These are phyloP conservation scores for Pestalotiopsis sp. DNA, from an alignment of 2,329 filamentous ascomycete genomes.

Conservation along the genomic window DNA sequence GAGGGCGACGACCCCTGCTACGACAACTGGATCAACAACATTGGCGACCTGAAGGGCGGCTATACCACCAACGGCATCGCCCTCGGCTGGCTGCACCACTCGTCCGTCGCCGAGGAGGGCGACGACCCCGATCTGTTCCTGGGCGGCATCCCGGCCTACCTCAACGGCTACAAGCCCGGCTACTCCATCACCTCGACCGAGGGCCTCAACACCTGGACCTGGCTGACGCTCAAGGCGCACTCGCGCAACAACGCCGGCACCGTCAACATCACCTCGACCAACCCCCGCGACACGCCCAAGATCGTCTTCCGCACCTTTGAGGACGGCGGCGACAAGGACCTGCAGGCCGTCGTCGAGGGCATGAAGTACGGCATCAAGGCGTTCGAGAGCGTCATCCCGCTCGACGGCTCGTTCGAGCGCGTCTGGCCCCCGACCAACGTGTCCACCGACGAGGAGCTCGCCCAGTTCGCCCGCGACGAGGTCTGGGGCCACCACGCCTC, in stretches of 20 bases:
- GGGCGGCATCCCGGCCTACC: conserved; percentile 56
- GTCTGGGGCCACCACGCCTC: conserved; percentile 34
- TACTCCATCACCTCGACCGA: conserved; percentile 48
- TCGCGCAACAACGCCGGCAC: conserved; percentile 43
- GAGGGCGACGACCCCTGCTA: conserved; percentile 31
- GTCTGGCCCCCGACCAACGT: conserved; percentile 39
- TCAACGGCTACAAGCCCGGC: conserved; percentile 59
- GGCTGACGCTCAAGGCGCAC: conserved; percentile 55
- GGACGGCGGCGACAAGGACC: conserved; percentile 34
- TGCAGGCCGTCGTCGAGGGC: conserved; percentile 50
- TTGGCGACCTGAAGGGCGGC: conserved; percentile 21
- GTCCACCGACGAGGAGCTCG: conserved; percentile 43
- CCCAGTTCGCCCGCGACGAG: conserved; percentile 47
- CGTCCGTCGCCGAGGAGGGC: conserved; percentile 27
- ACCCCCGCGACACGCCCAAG: conserved; percentile 29
- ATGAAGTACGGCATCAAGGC: conserved; percentile 48
- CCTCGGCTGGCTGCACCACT: conserved; percentile 27
- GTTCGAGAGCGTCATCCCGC: conserved; percentile 30
- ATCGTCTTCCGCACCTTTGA: conserved; percentile 58
- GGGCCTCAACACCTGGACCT: conserved; percentile 43
- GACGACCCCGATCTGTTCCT: conserved; percentile 54
- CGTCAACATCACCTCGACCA: conserved; percentile 44
- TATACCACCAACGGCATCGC: conserved; percentile 32
- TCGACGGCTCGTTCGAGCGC: conserved; percentile 42
- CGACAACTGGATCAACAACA: conserved; percentile 19